These are phyloP conservation scores for Volvox carteri DNA, from an alignment of 163 green algal species.

Conservation along the genomic window DNA sequence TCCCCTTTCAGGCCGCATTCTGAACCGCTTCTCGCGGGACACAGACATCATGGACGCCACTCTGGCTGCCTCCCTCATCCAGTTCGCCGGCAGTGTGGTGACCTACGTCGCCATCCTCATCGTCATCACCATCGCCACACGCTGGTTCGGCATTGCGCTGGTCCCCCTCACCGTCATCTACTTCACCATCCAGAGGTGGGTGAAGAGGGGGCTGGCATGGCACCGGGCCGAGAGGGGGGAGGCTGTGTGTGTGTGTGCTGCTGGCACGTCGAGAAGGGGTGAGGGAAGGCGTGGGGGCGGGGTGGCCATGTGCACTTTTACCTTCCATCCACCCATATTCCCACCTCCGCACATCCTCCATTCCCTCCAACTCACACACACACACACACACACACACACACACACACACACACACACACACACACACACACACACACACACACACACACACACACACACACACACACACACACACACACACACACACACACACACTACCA, in stretches of 20 bases:
- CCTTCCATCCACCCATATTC: too few relatives aligned
- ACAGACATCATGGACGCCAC: constrained; percentile 87
- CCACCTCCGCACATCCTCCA: too few relatives aligned
- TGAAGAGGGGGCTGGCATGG: not conserved
- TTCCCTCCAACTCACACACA: not conserved
- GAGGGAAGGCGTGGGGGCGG: not conserved
- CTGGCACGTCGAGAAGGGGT: not conserved
- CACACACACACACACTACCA: too few relatives aligned
- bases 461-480: too few relatives aligned
- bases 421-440: too few relatives aligned
- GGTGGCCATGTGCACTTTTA: not conserved
- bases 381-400: not conserved
- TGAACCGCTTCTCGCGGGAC: constrained; percentile 89
- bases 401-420: not conserved
- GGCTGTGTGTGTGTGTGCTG: not conserved
- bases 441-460: too few relatives aligned
- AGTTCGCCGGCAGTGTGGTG: constrained; percentile 71
- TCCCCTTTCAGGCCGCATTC: constrained; percentile 72
- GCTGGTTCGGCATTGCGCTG: constrained; percentile 85
- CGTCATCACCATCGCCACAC: constrained; percentile 84
- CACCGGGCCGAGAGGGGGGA: not conserved
- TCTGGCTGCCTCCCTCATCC: constrained; percentile 75
- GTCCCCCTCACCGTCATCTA: constrained; percentile 88
- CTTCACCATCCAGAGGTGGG: constrained; percentile 78
- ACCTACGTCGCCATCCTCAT: constrained; percentile 61